These are phyloP conservation scores for Hygrocybe coccinea DNA, from an alignment of 768 basidiomycete species.

Conservation along the genomic window DNA sequence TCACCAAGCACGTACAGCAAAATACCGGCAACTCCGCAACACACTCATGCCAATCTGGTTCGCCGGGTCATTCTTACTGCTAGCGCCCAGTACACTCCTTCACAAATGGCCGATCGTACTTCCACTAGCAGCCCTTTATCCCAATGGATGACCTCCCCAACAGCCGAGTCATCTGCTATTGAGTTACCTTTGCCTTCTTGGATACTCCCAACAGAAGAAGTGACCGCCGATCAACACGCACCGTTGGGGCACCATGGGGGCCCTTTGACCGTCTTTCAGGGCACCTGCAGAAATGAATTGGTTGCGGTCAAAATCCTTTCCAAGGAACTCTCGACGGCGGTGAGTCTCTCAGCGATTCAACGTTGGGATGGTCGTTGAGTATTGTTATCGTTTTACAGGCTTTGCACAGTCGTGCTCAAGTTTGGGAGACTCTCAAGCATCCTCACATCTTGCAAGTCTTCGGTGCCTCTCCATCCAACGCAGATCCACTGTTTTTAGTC, in stretches of 20 bases:
- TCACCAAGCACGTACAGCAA: no score
- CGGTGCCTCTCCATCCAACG: constrained; percentile 19
- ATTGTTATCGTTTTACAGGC: constrained; percentile 7
- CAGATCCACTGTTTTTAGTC: constrained; percentile 21
- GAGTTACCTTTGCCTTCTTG: neutral
- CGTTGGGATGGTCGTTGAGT: neutral
- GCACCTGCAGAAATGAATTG: neutral
- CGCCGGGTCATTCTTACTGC: no score
- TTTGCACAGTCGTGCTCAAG: constrained; percentile 14
- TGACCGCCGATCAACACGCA: neutral
- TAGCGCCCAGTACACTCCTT: no score
- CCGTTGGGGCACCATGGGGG: neutral
- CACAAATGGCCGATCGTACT: no score
- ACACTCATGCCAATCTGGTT: no score
- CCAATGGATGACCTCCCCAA: no score
- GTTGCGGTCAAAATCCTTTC: constrained; percentile 7
- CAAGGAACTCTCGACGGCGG: neutral
- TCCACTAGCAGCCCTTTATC: no score
- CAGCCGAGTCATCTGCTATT: no score
- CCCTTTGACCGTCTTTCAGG: neutral
- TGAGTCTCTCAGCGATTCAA: neutral
- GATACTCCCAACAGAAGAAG: constrained; percentile 1
- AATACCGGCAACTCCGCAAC: no score
- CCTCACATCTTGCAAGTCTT: constrained; percentile 21
- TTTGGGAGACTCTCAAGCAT: constrained; percentile 21